Base-by-base conservation (phyloP, 371 early-diverging fungal genomes). In the Mortierella sp. region DNA sequence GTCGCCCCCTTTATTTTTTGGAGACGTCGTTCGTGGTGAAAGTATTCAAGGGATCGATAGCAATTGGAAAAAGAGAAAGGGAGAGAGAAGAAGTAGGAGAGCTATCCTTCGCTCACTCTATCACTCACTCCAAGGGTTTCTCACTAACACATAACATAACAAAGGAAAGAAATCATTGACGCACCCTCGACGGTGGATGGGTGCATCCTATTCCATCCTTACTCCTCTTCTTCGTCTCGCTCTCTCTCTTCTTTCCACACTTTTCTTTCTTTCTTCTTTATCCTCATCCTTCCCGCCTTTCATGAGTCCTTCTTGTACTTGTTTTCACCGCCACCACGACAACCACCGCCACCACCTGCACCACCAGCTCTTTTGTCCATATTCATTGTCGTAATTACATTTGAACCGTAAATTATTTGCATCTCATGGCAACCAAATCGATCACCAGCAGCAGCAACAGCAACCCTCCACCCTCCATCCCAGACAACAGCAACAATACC, bases 121-220 rank as follows among this genome's bases (percentile, higher is more conserved):
- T n/a, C 55, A 24, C 14, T 16, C 8, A 63, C 35, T 5, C 35
- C 63, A 63, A 18, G 16, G 63, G 16, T 18, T 63, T 35, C 63
- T 63, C 21, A 32, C 63, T 35, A 35, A n/a, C 4, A 16, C 6
- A 63, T 11, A 35, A 18, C 51, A 21, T 51, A 1, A 51, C 51
- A 51, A 51, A 51, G 18, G 51, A 4, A 51, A 16, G 27, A 4
- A 60, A 51, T 51, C 60, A 60, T 16, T 32, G 16, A 32, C 60
- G 60, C 63, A 18, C 21, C 29, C 27, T 32, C 18, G 60, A 35
- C 18, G 63, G 3, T 63, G 38, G 35, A n/a, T 38, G 38, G 21
- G 10, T 8, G 27, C 55, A 80, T 80, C 51, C 65, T 63, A 80
- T 75, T 80, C 76, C 49, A 71, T 80, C 80, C 80, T 80, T 80